Evolutionary conservation across 2,329 filamentous ascomycete genomes (phyloP), one percentile per base, ranked within the genome.

Genomic region (Cercospora sp.): DNA sequence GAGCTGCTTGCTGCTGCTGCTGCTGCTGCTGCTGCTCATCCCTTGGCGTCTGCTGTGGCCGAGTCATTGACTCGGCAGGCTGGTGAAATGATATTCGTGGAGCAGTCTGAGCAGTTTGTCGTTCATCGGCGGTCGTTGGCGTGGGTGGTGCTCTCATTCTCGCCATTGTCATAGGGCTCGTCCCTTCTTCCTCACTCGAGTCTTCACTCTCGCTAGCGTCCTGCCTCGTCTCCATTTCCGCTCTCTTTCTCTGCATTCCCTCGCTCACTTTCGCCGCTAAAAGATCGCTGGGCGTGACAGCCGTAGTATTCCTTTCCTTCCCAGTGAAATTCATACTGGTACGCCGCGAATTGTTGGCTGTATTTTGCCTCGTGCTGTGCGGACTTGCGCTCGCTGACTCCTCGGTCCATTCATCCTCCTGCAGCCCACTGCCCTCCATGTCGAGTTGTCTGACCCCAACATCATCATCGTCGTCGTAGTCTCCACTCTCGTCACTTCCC

Each of bases 361-460:
- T 79, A 62, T 78, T 78, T 68, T 77, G 74, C 60, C 77, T 71
- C 36, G 77, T 79, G 69, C 77, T 78, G 67, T 75, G 76, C 12
- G 77, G 77, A 68, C 76, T 78, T 20, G 76, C 77, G 60, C 76
- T 78, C 8, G 74, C 73, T 57, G 77, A 78, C 63, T 79, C 75
- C 58, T 79, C 77, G 8, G 77, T 78, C 77, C 77, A 79, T 31
- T 78, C 77, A 58, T 78, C 77, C 57, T 79, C 77, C 28, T 77
- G 74, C 69, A 74, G 55, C 12, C 71, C 75, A 64, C 68, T 72
- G 23, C 72, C 76, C 57, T 76, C 75, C 72, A 77, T 73, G 31
- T 74, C 66, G 31, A 72, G 66, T 20, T 64, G 62, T 33, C 36
- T 64, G 18, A 57, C 33, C 12, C 62, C 62, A 8, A 31, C 58